Conservation (phyloP, 148 eudicot species). For the Fallopia convolvulus region DNA sequence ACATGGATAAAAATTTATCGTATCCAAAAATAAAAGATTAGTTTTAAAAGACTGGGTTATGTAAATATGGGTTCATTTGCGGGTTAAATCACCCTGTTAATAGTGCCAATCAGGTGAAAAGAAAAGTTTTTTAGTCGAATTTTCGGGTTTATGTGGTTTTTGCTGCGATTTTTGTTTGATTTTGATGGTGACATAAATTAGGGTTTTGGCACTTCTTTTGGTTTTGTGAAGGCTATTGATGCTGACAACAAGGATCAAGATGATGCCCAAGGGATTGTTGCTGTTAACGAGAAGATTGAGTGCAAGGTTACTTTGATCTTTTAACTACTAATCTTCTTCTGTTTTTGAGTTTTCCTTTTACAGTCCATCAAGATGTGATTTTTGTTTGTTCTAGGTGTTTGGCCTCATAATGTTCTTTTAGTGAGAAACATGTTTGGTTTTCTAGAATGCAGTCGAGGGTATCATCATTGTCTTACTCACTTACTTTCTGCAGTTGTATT, state of each 20-base stretch:
- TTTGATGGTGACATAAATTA: neutral
- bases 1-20: too few species aligned
- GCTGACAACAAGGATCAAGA: conserved; percentile 22
- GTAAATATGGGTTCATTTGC: conserved; percentile 55
- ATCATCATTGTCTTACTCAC: neutral
- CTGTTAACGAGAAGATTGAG: conserved; percentile 30
- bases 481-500: neutral
- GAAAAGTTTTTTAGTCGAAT: neutral
- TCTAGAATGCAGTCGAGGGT: neutral
- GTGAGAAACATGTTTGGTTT: neutral
- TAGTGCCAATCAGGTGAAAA: conserved; percentile 30
- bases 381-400: neutral
- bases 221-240: conserved; percentile 16
- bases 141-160: neutral
- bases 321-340: neutral
- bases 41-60: conserved; percentile 39
- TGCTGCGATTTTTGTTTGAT: neutral
- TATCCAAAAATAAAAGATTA: too few species aligned
- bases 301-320: conserved; percentile 38
- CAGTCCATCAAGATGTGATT: neutral
- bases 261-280: conserved; percentile 16
- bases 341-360: neutral
- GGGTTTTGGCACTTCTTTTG: conserved; percentile 2
- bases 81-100: conserved; percentile 42
- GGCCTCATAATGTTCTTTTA: neutral